Evolutionary conservation across 352 stramenopile species (phyloP).

Genomic region (Phytophthora fragariaefolia): DNA sequence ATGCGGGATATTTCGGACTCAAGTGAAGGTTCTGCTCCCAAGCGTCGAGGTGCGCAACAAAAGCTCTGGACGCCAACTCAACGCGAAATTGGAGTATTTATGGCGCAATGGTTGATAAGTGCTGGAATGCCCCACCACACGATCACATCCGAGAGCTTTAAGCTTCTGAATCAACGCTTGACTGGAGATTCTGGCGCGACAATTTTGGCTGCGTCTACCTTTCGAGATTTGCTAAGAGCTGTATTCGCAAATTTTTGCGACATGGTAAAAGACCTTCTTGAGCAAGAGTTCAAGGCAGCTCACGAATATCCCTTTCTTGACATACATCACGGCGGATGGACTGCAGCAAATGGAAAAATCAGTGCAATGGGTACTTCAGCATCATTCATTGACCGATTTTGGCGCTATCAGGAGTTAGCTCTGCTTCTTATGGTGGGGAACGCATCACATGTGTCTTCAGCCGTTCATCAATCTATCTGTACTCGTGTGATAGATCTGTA

Average conservation of each 20-base stretch:
- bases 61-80: neutral
- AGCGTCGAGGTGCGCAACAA: neutral
- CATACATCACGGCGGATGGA: conserved; percentile 13
- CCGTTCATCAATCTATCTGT: conserved; percentile 5
- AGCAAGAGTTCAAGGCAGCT: neutral
- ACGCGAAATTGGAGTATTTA: neutral
- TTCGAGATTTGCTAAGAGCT: conserved; percentile 2
- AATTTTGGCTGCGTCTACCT: neutral
- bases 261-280: neutral
- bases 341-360: neutral
- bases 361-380: conserved; percentile 3
- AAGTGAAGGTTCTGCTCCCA: neutral
- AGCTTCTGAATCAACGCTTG: neutral
- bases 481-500: neutral
- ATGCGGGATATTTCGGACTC: neutral
- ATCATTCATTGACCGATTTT: conserved; percentile 10
- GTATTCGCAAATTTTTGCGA: conserved; percentile 4
- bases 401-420: neutral
- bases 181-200: neutral
- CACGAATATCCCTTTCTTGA: conserved; percentile 3
- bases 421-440: conserved; percentile 14
- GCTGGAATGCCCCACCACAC: conserved; percentile 10
- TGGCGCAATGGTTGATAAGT: conserved; percentile 9
- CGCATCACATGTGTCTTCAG: neutral
- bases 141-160: neutral